Evolutionary conservation across 495 filamentous ascomycete genomes (phyloP).

Genomic region (Talaromyces thailandensis): DNA sequence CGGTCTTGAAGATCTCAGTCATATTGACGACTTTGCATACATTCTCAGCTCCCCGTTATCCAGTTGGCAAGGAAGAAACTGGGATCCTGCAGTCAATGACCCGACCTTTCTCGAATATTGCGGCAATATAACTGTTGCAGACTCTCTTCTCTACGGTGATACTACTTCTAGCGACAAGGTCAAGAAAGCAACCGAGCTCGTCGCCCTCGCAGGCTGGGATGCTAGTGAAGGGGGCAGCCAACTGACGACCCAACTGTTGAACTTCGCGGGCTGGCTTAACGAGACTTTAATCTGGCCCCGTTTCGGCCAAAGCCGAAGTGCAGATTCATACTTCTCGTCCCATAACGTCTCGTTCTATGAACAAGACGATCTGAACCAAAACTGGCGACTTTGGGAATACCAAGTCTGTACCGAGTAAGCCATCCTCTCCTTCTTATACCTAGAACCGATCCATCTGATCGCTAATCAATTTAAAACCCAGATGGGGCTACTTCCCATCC

Average conservation of each 20-base stretch:
- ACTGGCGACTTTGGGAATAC: constrained; percentile 55
- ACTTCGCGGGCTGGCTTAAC: constrained; percentile 57
- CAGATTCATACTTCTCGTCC: constrained; percentile 47
- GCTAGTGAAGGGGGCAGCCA: constrained; percentile 24
- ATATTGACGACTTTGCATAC: constrained; percentile 54
- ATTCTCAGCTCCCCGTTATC: constrained; percentile 40
- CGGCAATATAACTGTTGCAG: constrained; percentile 40
- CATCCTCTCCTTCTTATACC: background rate
- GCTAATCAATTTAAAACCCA: constrained; percentile 13
- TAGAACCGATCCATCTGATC: background rate
- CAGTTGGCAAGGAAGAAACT: constrained; percentile 55
- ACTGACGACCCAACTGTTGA: constrained; percentile 49
- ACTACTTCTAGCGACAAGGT: constrained; percentile 18
- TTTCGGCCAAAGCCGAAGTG: constrained; percentile 20
- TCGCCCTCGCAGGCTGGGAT: constrained; percentile 46
- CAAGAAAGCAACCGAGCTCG: constrained; percentile 34
- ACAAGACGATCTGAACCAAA: constrained; percentile 36
- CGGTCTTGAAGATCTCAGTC: constrained; percentile 46
- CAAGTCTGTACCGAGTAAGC: constrained; percentile 28
- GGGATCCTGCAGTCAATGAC: constrained; percentile 54
- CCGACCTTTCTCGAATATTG: constrained; percentile 51
- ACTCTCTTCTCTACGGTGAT: constrained; percentile 35
- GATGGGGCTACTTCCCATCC: constrained; percentile 65
- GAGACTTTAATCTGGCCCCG: constrained; percentile 26
- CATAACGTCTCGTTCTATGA: constrained; percentile 42